Conservation (phyloP, 257 asterid species). For the Eucommia ulmoides region DNA sequence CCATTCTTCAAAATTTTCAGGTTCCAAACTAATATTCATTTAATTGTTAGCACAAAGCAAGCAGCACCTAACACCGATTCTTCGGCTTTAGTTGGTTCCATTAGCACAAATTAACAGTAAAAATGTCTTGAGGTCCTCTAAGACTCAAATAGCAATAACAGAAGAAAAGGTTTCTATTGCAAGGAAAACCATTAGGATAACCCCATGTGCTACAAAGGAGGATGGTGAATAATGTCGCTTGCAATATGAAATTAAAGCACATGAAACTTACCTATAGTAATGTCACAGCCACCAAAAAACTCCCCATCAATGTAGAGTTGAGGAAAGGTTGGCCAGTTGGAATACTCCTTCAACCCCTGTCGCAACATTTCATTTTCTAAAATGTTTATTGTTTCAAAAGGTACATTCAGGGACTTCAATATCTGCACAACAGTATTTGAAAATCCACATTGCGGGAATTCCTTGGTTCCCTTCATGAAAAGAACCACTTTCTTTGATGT, state of each 20-base stretch:
- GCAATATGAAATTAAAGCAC: neutral
- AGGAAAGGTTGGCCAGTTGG: slow-evolving; percentile 93
- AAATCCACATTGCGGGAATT: slow-evolving; percentile 89
- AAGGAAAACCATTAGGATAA: too few species aligned
- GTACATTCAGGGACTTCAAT: slow-evolving; percentile 47
- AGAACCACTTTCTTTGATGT: slow-evolving; percentile 57
- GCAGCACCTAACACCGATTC: too few species aligned
- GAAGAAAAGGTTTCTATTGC: too few species aligned
- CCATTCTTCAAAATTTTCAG: too few species aligned
- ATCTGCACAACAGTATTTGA: slow-evolving; percentile 82
- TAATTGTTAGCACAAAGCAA: too few species aligned
- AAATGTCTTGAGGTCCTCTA: too few species aligned
- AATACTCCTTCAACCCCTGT: slow-evolving; percentile 79
- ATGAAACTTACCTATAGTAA: slow-evolving; percentile 42
- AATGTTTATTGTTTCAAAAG: slow-evolving; percentile 67
- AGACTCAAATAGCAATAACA: too few species aligned
- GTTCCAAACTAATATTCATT: too few species aligned
- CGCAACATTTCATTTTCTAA: slow-evolving; percentile 72
- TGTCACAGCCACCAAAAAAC: slow-evolving; percentile 94
- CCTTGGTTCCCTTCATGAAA: slow-evolving; percentile 92
- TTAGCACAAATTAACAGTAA: too few species aligned
- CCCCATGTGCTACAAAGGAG: too few species aligned
- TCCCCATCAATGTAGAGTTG: slow-evolving; percentile 85
- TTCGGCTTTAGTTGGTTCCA: too few species aligned
- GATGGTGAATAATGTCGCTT: neutral